Evolutionary conservation across 805 yeast genomes (phyloP).

Genomic region (Yamadazyma laniorum): DNA sequence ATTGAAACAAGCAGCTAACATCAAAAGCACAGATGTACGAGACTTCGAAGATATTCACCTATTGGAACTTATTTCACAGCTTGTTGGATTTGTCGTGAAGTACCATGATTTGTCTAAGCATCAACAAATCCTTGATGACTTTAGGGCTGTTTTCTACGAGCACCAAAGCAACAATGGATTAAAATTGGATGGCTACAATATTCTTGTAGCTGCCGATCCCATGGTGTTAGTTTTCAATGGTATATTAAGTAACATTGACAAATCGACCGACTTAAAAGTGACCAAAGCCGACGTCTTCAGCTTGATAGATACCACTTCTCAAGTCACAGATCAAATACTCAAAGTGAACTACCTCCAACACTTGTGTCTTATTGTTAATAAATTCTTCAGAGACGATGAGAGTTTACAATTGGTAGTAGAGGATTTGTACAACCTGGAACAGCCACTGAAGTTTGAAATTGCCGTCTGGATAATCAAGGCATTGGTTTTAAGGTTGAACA

Average conservation of each 20-base stretch:
- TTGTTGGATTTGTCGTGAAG: conserved; percentile 41
- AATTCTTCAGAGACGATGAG: conserved; percentile 22
- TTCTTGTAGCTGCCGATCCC: conserved; percentile 26
- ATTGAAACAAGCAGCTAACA: conserved; percentile 1
- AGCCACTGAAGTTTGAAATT: conserved; percentile 46
- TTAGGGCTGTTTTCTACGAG: conserved; percentile 34
- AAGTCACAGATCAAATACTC: conserved; percentile 18
- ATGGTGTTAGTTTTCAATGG: conserved; percentile 43
- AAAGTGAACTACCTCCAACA: conserved; percentile 58
- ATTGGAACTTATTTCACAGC: conserved; percentile 28
- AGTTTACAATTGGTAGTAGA: background rate
- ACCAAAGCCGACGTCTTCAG: conserved; percentile 7
- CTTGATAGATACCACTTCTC: conserved; percentile 12
- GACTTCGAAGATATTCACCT: conserved; percentile 16
- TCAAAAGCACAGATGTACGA: background rate
- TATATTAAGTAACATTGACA: conserved; percentile 54
- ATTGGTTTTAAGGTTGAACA: conserved; percentile 56
- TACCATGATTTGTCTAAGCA: conserved; percentile 43
- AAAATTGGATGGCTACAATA: conserved; percentile 13
- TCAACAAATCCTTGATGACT: conserved; percentile 42
- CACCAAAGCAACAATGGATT: conserved; percentile 11
- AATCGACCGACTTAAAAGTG: conserved; percentile 18
- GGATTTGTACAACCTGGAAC: background rate
- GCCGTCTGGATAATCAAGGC: conserved; percentile 74
- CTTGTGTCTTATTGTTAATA: conserved; percentile 54